phyloP scores from a whole-genome alignment of 345 rosid species.

The Eucalyptus caleyi region DNA sequence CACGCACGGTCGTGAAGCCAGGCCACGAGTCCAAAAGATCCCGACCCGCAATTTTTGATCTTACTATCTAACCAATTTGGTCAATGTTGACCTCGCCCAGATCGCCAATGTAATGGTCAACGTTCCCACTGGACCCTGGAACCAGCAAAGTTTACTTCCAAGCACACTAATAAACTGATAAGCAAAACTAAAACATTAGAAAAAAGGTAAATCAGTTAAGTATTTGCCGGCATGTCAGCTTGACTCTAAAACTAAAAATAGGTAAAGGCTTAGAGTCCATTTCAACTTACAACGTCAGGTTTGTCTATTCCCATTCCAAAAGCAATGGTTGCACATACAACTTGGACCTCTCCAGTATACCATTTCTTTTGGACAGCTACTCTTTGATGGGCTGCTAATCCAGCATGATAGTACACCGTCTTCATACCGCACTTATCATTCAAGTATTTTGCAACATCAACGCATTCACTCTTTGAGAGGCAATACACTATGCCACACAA shows the following conservation, averaged over 20 bases:
- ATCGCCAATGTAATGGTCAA: no score
- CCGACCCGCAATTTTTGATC: no score
- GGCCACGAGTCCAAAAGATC: no score
- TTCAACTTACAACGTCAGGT: conserved; percentile 72
- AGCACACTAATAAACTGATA: background rate
- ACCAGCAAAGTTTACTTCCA: background rate
- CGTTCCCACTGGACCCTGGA: background rate
- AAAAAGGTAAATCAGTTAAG: background rate
- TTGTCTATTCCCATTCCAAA: conserved; percentile 99
- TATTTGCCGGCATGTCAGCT: background rate
- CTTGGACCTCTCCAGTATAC: conserved; percentile 70
- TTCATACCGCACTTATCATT: conserved; percentile 69
- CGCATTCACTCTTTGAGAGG: conserved; percentile 84
- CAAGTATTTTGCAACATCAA: conserved; percentile 65
- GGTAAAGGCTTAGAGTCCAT: background rate
- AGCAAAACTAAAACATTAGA: background rate
- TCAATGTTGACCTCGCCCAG: no score
- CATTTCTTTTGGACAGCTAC: conserved; percentile 74
- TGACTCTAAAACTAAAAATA: background rate
- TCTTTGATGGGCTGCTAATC: conserved; percentile 69
- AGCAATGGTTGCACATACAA: conserved; percentile 88
- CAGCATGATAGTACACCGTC: conserved; percentile 75
- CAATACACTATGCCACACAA: conserved; percentile 84
- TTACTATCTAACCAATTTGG: no score
- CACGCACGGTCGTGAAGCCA: no score